Percentiles rank a stretch among this genome's conserved stretches.
Evolutionary conservation across 139 green algal genomes (phyloP).

Genomic region (Ostreobium quekettii): DNA sequence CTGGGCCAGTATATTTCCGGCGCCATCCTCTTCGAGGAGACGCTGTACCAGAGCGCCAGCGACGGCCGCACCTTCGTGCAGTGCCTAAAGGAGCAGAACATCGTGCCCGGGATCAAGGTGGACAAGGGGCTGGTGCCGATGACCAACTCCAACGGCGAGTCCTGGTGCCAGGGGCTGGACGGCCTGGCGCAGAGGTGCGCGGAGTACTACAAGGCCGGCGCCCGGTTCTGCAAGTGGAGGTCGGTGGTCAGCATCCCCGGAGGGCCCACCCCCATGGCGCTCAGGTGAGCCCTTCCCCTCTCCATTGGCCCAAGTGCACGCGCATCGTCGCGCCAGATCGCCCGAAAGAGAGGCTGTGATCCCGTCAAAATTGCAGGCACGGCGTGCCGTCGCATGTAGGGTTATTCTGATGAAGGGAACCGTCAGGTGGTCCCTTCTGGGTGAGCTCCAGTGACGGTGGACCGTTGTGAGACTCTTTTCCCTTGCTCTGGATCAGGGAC

Average conservation of each 20-base stretch:
- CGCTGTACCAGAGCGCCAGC: slow-evolving; percentile 87
- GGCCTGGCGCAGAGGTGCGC: slow-evolving; percentile 61
- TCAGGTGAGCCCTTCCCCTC: too few species aligned
- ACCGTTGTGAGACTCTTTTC: too few species aligned
- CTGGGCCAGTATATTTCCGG: slow-evolving; percentile 85
- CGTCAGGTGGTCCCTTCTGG: too few species aligned
- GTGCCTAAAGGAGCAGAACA: slow-evolving; percentile 67
- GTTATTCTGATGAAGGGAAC: too few species aligned
- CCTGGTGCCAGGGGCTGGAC: slow-evolving; percentile 65
- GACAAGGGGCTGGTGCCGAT: slow-evolving; percentile 95
- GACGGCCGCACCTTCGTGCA: slow-evolving; percentile 81
- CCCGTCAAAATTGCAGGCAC: too few species aligned
- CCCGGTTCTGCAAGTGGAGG: slow-evolving; percentile 96
- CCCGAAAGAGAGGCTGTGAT: too few species aligned
- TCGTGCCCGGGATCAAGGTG: slow-evolving; percentile 89
- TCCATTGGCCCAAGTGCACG: too few species aligned
- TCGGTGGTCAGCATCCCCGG: slow-evolving; percentile 85
- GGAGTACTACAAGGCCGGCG: slow-evolving; percentile 97
- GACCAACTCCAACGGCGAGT: slow-evolving; percentile 84
- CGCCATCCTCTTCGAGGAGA: slow-evolving; percentile 98
- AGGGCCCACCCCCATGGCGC: slow-evolving; percentile 13
- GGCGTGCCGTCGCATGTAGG: too few species aligned
- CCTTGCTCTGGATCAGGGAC: too few species aligned
- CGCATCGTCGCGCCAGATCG: too few species aligned
- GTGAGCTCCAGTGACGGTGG: too few species aligned